Evolutionary conservation across 768 basidiomycete genomes (phyloP), one percentile per base, ranked within the genome.

Genomic region (Termitomyces titanicus): DNA sequence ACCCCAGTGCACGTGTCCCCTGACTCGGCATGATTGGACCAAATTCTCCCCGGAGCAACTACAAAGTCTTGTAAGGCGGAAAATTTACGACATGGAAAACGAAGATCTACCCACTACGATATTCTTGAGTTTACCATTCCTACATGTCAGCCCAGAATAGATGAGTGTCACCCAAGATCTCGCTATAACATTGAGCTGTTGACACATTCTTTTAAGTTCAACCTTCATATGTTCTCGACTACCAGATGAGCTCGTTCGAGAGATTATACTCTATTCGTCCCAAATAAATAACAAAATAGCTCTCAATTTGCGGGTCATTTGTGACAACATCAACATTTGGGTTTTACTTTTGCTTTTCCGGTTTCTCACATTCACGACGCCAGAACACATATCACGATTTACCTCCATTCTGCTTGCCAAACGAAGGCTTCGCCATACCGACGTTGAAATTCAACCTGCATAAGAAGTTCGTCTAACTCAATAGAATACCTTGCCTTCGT

Each of bases 311-410:
- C 69, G 73, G 9, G 61, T 73, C 15, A 63, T 74, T 22, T 73
- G 68, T 24, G 66, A 64, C 48, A 65, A 67, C 51, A 65, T 68
- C 5, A 74, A 74, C 54, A 51, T 70, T 33, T 68, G 72, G 52
- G 66, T 73, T 29, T 65, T 74, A 10, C 73, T 70, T 18, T 51
- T 68, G 20, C 57, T 74, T 39, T 74, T 72, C 58, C 65, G 56
- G 17, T 54, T 65, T 27, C 56, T 74, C 46, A 58, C 63, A 18
- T 61, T 74, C 53, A 62, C 61, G 34, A 52, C 63, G 12, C 49
- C 65, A 9, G 66, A 68, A 10, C 64, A 71, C 39, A 62, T 71
- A n/a, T 50, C 50, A 25, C 66, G 62, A 20, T 66, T 72, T 51
- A 63, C 72, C 0, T 50, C 67, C 2, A 71, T 65, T 8, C 64